Base-by-base conservation (phyloP, 768 basidiomycete genomes). In the Mrakia hoshinonis region DNA sequence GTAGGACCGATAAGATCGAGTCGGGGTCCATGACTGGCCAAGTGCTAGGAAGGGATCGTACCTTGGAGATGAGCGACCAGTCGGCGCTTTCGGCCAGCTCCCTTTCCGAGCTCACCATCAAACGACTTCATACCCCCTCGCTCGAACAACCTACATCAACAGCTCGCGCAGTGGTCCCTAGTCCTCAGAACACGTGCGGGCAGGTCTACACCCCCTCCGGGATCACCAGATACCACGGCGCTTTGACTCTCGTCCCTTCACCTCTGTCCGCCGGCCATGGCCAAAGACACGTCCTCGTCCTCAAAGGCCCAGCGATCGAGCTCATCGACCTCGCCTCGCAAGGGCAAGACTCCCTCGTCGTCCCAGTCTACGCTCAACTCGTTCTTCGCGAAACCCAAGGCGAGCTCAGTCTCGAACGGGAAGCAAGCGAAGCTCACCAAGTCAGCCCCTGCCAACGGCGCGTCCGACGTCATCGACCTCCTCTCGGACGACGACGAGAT, bases 371-470 rank as follows among this genome's bases (percentile, higher is more conserved):
- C 61, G 2, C 60, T 70, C 49, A 31, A 22, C 61, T 51, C 69
- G 39, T 70, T 70, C 61, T 70, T 70, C 55, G 13, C 52, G 31
- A 63, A 69, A 18, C 69, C 60, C 10, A 43, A n/a, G 36, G 58
- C n/a, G 22, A 58, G 22, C 58, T 46, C 46, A 11, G 20, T 15
- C 38, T n/a, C 48, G 43, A 34, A 31, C 46, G 61, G 47, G 22
- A 22, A 55, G 46, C 49, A 47, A 20, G 47, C 22, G 11, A 51
- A 39, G 68, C 47, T 10, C 9, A 31, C 62, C 22, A 66, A 24
- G 34, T 29, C 38, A 11, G 15, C 15, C 11, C 38, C 12, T 6
- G 49, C n/a, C 7, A 13, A n/a, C n/a, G n/a, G n/a, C n/a, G n/a
- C n/a, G n/a, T n/a, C 38, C 1, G 61, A 64, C 62, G 61, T 63